Evolutionary conservation across 179 eudicot species (phyloP), one percentile per base, ranked within the genome.

Genomic region (Actinidia arguta): DNA sequence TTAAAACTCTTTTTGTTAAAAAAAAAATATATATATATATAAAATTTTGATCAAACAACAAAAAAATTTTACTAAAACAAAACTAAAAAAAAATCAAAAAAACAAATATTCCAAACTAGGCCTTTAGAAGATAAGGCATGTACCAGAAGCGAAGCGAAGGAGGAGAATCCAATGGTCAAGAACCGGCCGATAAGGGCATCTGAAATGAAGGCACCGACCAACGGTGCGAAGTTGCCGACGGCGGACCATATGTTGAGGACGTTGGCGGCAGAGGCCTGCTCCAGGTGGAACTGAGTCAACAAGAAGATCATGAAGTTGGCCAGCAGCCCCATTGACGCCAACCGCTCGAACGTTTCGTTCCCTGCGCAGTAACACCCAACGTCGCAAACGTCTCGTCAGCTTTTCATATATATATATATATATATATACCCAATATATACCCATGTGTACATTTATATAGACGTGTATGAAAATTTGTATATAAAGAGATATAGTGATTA

Each of bases 151-250:
- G 89, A 66, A 24, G 90, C 83, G 20, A 87, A 76, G 64, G 94
- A 91, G 58, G 89, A 85, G 52, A 91, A 8, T 39, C 85, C 88
- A 20, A 92, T 90, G 64, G 88, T 88, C 83, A 84, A 78, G 76
- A 92, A 92, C 39, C 93, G 88, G 27, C 95, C 95, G 39, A 85
- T n/a, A 50, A 87, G 91, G n/a, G 94, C 92, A 31, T 92, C 95
- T 18, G 93, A 90, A 52, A 92, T 31, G 76, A 88, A 92, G 12
- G 93, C 95, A 59, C 95, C 95, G 67, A 92, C 42, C 80, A 92
- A 76, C 0, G 95, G 95, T 20, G 88, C 91, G 61, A 91, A 92
- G 79, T 89, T 92, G 64, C 85, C 59, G 31, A 87, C 81, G 8
- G 90, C 94, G 6, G 70, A 79, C 86, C 87, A 92, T 46, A 92